phyloP scores from a whole-genome alignment of 2,329 filamentous ascomycete genomes.

The Penicillium sp. region DNA sequence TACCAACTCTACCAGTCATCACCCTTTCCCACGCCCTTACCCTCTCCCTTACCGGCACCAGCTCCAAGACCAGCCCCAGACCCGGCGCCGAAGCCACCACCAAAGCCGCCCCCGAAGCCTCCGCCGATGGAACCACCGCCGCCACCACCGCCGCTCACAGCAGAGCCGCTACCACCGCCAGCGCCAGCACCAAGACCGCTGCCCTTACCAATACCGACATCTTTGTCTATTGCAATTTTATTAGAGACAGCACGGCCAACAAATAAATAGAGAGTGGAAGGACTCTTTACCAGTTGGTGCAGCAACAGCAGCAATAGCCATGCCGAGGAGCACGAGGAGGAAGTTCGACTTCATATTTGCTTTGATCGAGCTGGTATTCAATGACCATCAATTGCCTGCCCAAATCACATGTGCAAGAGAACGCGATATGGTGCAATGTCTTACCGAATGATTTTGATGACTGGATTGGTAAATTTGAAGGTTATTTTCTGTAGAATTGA shows the following conservation, averaged over 20 bases:
- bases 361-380: background rate
- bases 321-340: constrained; percentile 1
- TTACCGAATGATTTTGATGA: background rate
- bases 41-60: background rate
- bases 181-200: background rate
- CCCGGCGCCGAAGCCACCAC: constrained; percentile 1
- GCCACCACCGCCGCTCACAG: background rate
- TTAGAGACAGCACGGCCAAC: background rate
- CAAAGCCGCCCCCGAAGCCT: constrained; percentile 3
- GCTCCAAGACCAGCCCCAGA: background rate
- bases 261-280: background rate
- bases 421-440: background rate
- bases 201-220: background rate
- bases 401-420: background rate
- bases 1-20: background rate
- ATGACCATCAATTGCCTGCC: background rate
- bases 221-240: background rate
- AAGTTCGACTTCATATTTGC: constrained; percentile 5
- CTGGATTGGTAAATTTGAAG: background rate
- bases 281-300: constrained; percentile 1
- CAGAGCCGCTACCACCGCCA: background rate
- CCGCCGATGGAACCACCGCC: constrained; percentile 3
- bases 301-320: constrained; percentile 6
- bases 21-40: background rate
- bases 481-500: background rate